Evolutionary conservation across 441 rosid species (phyloP), one percentile per base, ranked within the genome.

Genomic region (Eutrema salsugineum): DNA sequence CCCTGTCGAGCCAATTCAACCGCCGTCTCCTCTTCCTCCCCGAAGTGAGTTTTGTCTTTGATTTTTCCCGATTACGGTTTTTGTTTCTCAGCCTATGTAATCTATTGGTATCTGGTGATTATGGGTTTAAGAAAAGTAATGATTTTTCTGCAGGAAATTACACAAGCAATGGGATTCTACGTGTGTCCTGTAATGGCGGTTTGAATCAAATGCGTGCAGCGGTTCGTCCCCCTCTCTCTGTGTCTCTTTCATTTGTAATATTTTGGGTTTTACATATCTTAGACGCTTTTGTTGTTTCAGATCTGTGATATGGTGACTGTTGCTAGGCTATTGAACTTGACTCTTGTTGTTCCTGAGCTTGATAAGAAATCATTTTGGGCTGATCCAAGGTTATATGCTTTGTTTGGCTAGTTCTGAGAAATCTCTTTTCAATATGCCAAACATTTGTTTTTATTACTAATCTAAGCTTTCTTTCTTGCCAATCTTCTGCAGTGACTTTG

Each of bases 121-220:
- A 20, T 43, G 59, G 22, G 57, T 44, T 63, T 27, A 55, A 55
- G 11, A 14, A 68, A 19, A 78, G 68, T 48, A 46, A 33, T 68
- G 15, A 22, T 43, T 28, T 50, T 35, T 77, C n/a, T 77, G 54
- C 80, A 91, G 99, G 99, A 77, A 87, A 91, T 38, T 94, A 94
- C 53, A 85, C 82, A 49, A 90, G 95, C 76, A 90, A 88, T 50
- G 99, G 99, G 17, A 84, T 82, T 79, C 87, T 94, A 51, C 77
- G 56, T 69, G 93, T 94, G 54, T 91, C 96, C n/a, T 94, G 97
- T 84, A 94, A 94, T 70, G 99, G 99, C 15, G 99, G 99, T 54
- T 76, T 94, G 85, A 94, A 94, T 86, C 99, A 94, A 84, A 94
- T 94, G 97, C 97, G 97, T 77, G 91, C 99, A 54, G 99, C 97